Conservation (phyloP, 2,329 filamentous ascomycete species). For the Xylaria sp. region DNA sequence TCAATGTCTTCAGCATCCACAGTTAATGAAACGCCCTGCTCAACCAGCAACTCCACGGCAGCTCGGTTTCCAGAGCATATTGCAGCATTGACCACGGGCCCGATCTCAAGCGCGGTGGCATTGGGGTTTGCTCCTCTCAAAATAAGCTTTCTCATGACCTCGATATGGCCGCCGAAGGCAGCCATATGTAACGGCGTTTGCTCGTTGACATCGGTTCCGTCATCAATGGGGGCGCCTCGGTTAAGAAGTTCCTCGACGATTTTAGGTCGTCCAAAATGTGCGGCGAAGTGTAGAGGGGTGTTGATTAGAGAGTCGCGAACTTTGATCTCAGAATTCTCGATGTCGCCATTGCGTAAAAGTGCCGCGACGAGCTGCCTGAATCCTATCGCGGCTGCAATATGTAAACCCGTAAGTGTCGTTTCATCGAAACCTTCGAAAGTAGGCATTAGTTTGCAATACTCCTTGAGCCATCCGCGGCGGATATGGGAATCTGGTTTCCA, state of each 20-base stretch:
- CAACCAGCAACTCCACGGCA: conserved; percentile 55
- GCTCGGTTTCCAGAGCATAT: conserved; percentile 56
- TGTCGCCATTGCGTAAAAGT: conserved; percentile 53
- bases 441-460: conserved; percentile 49
- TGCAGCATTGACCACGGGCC: conserved; percentile 55
- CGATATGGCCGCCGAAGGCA: conserved; percentile 52
- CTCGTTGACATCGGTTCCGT: conserved; percentile 48
- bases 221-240: conserved; percentile 49
- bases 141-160: conserved; percentile 55
- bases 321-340: conserved; percentile 49
- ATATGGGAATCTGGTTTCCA: conserved; percentile 53
- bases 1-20: conserved; percentile 46
- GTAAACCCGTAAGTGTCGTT: conserved; percentile 51
- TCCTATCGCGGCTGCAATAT: conserved; percentile 54
- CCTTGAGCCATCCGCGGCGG: conserved; percentile 54
- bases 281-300: conserved; percentile 52
- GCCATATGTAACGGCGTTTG: conserved; percentile 56
- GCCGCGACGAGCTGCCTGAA: conserved; percentile 54
- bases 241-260: conserved; percentile 54
- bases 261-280: conserved; percentile 49
- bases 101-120: conserved; percentile 45
- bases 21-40: conserved; percentile 52
- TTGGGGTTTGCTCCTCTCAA: conserved; percentile 53
- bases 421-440: conserved; percentile 49
- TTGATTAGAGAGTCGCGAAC: conserved; percentile 48